phyloP scores from a whole-genome alignment of 768 basidiomycete species.

The Clavaria fumosa region DNA sequence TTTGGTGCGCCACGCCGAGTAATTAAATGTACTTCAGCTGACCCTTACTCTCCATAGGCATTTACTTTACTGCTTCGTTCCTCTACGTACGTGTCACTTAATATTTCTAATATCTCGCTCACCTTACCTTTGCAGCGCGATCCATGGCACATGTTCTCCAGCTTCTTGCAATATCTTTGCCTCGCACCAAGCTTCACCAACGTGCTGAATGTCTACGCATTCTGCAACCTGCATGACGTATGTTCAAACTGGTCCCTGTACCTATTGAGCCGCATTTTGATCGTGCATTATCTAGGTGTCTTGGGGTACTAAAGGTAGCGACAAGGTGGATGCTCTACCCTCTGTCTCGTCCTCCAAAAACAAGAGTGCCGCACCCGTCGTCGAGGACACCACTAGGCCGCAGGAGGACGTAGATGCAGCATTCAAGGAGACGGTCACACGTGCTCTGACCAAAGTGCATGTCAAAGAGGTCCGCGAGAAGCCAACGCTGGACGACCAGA shows the following conservation, averaged over 20 bases:
- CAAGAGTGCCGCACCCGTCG: conserved; percentile 48
- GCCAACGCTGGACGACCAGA: conserved; percentile 65
- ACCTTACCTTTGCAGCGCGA: conserved; percentile 51
- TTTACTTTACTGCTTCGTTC: conserved; percentile 73
- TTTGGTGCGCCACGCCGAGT: conserved; percentile 37
- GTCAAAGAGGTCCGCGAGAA: conserved; percentile 28
- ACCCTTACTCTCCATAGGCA: conserved; percentile 26
- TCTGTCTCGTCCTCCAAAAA: conserved; percentile 44
- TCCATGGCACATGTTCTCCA: conserved; percentile 96
- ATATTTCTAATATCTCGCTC: neutral
- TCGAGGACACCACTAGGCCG: conserved; percentile 57
- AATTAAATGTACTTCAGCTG: conserved; percentile 7
- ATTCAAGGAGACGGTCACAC: conserved; percentile 71
- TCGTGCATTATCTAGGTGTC: conserved; percentile 35
- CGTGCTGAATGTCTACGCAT: conserved; percentile 91
- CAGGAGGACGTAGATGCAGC: conserved; percentile 69
- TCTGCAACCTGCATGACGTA: conserved; percentile 91
- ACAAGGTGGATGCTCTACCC: conserved; percentile 79
- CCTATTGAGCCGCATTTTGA: conserved; percentile 2
- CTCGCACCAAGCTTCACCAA: conserved; percentile 91
- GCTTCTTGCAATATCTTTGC: conserved; percentile 81
- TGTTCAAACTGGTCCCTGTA: conserved; percentile 10
- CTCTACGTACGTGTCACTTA: conserved; percentile 49
- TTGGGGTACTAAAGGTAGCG: conserved; percentile 92
- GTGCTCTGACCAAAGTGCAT: conserved; percentile 52